Conservation (phyloP, 345 rosid genomes). For the Salix udensis region DNA sequence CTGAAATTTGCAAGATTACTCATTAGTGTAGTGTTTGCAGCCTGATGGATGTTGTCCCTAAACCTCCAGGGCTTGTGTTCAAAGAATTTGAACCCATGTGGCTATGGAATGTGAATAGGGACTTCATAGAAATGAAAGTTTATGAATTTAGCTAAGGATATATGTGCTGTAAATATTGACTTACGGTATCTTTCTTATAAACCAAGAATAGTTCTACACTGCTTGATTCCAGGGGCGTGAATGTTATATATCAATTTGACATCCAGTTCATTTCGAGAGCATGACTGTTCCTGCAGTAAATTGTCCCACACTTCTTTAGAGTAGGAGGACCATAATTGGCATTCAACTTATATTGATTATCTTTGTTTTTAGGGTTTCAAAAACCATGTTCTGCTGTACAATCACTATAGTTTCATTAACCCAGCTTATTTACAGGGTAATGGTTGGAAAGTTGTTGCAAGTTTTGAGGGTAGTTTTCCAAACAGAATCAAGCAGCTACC, state of each 20-base stretch:
- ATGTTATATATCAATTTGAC: background rate
- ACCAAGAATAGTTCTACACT: background rate
- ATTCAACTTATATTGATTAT: background rate
- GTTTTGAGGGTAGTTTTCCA: slow-evolving; percentile 97
- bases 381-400: background rate
- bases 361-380: background rate
- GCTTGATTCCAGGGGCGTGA: background rate
- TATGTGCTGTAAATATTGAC: background rate
- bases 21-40: background rate
- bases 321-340: slow-evolving; percentile 7
- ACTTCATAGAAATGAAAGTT: background rate
- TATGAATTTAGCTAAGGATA: background rate
- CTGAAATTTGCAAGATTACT: background rate
- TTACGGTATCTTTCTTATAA: background rate
- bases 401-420: background rate
- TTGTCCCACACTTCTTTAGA: background rate
- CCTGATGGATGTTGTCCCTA: background rate
- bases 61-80: background rate
- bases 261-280: background rate
- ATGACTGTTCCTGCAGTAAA: background rate
- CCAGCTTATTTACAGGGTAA: slow-evolving; percentile 60
- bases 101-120: background rate
- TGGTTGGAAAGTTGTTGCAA: slow-evolving; percentile 98
- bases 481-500: slow-evolving; percentile 94
- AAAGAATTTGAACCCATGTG: background rate